Base-by-base conservation (phyloP, 83 land plant species). In the Thuja plicata region DNA sequence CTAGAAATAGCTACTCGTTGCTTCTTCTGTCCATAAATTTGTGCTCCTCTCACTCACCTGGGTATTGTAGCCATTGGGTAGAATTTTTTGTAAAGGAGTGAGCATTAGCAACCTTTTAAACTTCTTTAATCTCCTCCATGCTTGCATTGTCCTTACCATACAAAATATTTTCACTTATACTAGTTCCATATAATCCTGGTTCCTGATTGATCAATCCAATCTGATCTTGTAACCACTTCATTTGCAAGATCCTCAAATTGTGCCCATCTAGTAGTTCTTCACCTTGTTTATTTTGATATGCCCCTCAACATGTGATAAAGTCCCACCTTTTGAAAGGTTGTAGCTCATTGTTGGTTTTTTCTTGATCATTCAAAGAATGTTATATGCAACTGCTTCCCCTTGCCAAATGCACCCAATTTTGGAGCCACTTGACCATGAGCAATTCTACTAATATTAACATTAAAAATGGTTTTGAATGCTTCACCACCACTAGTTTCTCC, bases 1-100 rank as follows among this genome's bases (percentile, higher is more conserved):
- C 97, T 91, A 24, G 97, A 93, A 88, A 95, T 94, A n/a, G 97
- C 97, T 77, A 95, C 92, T 78, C 97, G 84, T 81, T 95, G 96
- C 74, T 95, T 95, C 80, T 95, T 96, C 40, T 96, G 96, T 35
- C 96, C 95, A 52, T 95, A 95, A 45, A 95, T 87, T 80, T 95
- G 94, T 32, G 88, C 89, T 54, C 95, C 97, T 48, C 94, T 89
- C 71, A 94, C 97, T 60, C 54, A 90, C 91, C 91, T 90, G 89
- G 16, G 91, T 90, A 30, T 90, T 3, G 50, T 95, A 95, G 7
- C 93, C 91, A 88, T 91, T 89, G 43, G 96, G 95, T 41, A 95
- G 71, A n/a, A n/a, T 35, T 87, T 82, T 91, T 34, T 73, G 94
- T 90, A 66, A 95, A 95, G 45, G 91, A 86, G 78, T 93, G 91